phyloP scores from a whole-genome alignment of 2,329 filamentous ascomycete species.

The Bipolaris cookei region DNA sequence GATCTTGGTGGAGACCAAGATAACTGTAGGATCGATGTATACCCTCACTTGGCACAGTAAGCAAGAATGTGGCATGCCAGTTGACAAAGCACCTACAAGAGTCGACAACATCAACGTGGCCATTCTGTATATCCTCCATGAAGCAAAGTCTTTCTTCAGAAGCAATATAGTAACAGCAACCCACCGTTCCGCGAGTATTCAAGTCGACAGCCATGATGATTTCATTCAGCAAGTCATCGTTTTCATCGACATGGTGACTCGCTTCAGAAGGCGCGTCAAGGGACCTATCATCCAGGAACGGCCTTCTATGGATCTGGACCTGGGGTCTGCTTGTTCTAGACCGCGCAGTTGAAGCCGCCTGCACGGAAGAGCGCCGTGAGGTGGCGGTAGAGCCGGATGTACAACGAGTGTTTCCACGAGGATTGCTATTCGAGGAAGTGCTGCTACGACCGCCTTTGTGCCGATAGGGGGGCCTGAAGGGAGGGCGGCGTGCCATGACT shows the following conservation, averaged over 20 bases:
- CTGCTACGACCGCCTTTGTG: slow-evolving; percentile 20
- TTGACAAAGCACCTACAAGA: slow-evolving; percentile 44
- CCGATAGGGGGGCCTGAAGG: slow-evolving; percentile 14
- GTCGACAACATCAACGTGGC: slow-evolving; percentile 67
- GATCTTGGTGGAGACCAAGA: slow-evolving; percentile 63
- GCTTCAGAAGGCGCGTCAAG: slow-evolving; percentile 9
- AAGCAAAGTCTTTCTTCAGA: slow-evolving; percentile 73
- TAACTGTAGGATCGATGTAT: slow-evolving; percentile 66
- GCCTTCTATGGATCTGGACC: not conserved
- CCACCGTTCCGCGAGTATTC: slow-evolving; percentile 71
- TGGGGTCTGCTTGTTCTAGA: slow-evolving; percentile 2
- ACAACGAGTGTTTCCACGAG: slow-evolving; percentile 11
- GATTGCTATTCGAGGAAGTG: slow-evolving; percentile 15
- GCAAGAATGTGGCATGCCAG: not conserved
- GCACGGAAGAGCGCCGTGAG: slow-evolving; percentile 18
- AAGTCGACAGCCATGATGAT: slow-evolving; percentile 82
- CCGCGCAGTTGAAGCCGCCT: slow-evolving; percentile 15
- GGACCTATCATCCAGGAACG: slow-evolving; percentile 4
- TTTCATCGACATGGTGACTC: slow-evolving; percentile 36
- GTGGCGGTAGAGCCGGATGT: slow-evolving; percentile 8
- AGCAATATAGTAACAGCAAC: slow-evolving; percentile 83
- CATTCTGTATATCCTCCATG: slow-evolving; percentile 75
- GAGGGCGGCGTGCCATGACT: slow-evolving; percentile 22
- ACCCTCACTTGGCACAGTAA: slow-evolving; percentile 58
- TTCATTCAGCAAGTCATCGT: slow-evolving; percentile 67